Evolutionary conservation across 179 eudicot species (phyloP), one percentile per base, ranked within the genome.

Genomic region (Sideroxylon spinosum): DNA sequence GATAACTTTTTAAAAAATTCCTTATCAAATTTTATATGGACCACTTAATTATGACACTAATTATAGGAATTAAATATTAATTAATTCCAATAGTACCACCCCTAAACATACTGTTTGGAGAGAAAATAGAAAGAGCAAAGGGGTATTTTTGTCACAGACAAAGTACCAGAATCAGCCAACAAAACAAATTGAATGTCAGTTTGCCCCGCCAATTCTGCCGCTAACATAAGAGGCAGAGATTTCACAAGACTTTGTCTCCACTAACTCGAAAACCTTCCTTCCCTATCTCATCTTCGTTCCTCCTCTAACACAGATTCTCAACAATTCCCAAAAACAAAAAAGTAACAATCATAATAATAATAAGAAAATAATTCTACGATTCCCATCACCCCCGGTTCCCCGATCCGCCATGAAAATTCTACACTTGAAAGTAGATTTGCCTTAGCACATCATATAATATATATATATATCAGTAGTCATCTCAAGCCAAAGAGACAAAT

Each of bases 211-310:
- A 61, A 48, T 44, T 69, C 50, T 48, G 23, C 25, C 75, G 80
- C 74, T 67, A 3, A 61, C 59, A 48, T 46, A 37, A 59, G 80
- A 23, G 80, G 80, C 61, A 12, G 76, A 61, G 53, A 28, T 78
- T 78, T 46, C 50, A 70, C 69, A 17, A 60, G 75, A 78, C 76
- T 17, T 44, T 46, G 80, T 78, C 75, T 78, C 70, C 29, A 37
- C 70, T 70, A 11, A 20, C 44, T 26, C 44, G 53, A 26, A 55
- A 22, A 3, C 44, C 44, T 37, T 37, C 44, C 44, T 37, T 37
- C 3, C 44, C 5, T 3, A 3, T 37, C 44, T 37, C 14, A 55
- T 17, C 6, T 9, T 26, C 14, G 9, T 1, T 46, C 7, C 55
- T 46, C 25, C 9, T 8, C 7, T 6, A 4, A 60, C 23, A 60